Conservation (phyloP, 441 rosid genomes). For the Gossypium schwendimanii region DNA sequence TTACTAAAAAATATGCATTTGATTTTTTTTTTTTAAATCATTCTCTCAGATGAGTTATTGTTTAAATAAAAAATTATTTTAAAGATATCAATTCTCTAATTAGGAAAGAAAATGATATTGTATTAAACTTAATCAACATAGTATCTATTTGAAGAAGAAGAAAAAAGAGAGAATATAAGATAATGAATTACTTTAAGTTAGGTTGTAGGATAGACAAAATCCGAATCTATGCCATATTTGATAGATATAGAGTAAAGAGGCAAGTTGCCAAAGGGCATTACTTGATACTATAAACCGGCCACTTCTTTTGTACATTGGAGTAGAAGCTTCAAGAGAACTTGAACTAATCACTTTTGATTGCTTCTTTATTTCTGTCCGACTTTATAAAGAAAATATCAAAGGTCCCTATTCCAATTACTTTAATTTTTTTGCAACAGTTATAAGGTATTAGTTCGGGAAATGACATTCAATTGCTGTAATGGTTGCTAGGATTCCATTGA, state of each 20-base stretch:
- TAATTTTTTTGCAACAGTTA: background rate
- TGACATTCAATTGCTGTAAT: background rate
- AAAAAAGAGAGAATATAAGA: background rate
- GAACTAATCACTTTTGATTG: background rate
- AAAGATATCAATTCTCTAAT: too few relatives aligned
- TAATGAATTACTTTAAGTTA: background rate
- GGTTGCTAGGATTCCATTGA: background rate
- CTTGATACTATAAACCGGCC: background rate
- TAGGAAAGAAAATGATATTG: too few relatives aligned
- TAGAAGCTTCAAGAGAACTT: constrained; percentile 10
- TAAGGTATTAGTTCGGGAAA: constrained; percentile 3
- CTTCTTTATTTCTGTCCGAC: background rate
- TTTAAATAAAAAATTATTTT: too few relatives aligned
- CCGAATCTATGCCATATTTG: background rate
- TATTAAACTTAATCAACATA: background rate
- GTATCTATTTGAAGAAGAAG: background rate
- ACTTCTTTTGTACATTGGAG: background rate
- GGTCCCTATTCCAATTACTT: background rate
- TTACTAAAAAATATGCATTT: too few relatives aligned
- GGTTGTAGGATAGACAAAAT: background rate
- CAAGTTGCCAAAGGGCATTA: background rate
- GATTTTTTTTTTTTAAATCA: too few relatives aligned
- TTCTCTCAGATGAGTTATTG: too few relatives aligned
- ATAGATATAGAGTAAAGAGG: background rate
- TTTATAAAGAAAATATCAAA: background rate